phyloP scores from a whole-genome alignment of 768 basidiomycete genomes.

The Boletus huronensis region DNA sequence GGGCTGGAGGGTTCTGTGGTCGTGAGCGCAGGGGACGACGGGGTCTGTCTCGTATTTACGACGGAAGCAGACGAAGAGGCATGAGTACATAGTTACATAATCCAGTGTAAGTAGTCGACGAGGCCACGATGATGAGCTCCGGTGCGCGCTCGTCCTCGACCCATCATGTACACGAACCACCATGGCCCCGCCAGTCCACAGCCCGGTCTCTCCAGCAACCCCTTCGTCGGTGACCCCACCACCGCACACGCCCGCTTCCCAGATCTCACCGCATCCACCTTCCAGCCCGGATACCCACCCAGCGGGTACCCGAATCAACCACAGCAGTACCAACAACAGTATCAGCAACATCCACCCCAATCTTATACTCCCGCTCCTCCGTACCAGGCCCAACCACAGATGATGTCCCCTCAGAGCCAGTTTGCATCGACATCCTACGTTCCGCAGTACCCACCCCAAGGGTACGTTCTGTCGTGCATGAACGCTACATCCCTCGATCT shows the following conservation, averaged over 20 bases:
- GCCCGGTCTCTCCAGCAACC: slow-evolving; percentile 53
- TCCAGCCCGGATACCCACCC: slow-evolving; percentile 15
- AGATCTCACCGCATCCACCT: slow-evolving; percentile 43
- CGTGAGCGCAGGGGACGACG: slow-evolving; percentile 90
- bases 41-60: slow-evolving; percentile 77
- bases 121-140: background rate
- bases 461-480: slow-evolving; percentile 6
- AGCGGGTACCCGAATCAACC: slow-evolving; percentile 26
- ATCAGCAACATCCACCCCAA: slow-evolving; percentile 31
- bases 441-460: slow-evolving; percentile 23
- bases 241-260: slow-evolving; percentile 58
- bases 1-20: slow-evolving; percentile 68
- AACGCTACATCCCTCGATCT: background rate
- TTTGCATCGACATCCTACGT: slow-evolving; percentile 22
- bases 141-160: slow-evolving; percentile 4
- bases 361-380: slow-evolving; percentile 4
- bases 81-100: slow-evolving; percentile 18
- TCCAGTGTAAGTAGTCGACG: slow-evolving; percentile 3
- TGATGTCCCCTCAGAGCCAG: slow-evolving; percentile 20
- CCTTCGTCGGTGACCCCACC: slow-evolving; percentile 56
- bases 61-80: slow-evolving; percentile 41
- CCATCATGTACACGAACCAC: slow-evolving; percentile 39
- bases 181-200: slow-evolving; percentile 30
- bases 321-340: slow-evolving; percentile 38
- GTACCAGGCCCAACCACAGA: slow-evolving; percentile 20